Base-by-base conservation (phyloP, 202 grass and related monocot species). In the Alloteropsis angusta region DNA sequence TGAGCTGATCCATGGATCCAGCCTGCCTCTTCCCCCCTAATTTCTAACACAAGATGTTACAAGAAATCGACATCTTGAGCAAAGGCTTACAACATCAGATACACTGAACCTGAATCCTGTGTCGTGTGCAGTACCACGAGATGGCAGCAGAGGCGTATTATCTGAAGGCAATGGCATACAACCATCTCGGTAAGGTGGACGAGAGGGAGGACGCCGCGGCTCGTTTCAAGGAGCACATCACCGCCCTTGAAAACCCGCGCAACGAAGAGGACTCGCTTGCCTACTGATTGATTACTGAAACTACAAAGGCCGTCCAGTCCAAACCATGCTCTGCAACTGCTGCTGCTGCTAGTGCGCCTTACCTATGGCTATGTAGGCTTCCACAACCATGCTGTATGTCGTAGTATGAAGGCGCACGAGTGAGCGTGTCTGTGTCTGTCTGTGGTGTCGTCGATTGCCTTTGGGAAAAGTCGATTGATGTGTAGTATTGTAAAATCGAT, bases 101-200 rank as follows among this genome's bases (percentile, higher is more conserved):
- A 21, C 22, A 52, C 28, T 37, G 18, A 34, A 49, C 6, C 19
- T 26, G 52, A 71, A 69, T 80, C 47, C 12, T 28, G 32, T 78
- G 11, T 13, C 9, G 5, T 63, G 6, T 63, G 26, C 61, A 99
- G 96, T 93, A 95, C 84, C 84, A 93, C 42, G 96, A 99, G 78
- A 95, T 95, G 90, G 89, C 85, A 9, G 88, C 92, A 39, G 92
- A 99, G 59, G 92, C 86, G 6, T 95, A 84, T 68, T 99, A 99
- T 53, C 77, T 99, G 70, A 95, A 93, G 79, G 92, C 92, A 3
- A 83, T 87, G 35, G 62, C 67, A n/a, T 98, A 86, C 22, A 87
- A 93, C 87, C 72, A 85, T 47, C 68, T 98, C 5, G 87, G 90
- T 26, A 83, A 75, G 60, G 56, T 86, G 25, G 79, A 84, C 2